phyloP scores from a whole-genome alignment of 2,329 filamentous ascomycete genomes.

The Pseudocercospora fuligena region DNA sequence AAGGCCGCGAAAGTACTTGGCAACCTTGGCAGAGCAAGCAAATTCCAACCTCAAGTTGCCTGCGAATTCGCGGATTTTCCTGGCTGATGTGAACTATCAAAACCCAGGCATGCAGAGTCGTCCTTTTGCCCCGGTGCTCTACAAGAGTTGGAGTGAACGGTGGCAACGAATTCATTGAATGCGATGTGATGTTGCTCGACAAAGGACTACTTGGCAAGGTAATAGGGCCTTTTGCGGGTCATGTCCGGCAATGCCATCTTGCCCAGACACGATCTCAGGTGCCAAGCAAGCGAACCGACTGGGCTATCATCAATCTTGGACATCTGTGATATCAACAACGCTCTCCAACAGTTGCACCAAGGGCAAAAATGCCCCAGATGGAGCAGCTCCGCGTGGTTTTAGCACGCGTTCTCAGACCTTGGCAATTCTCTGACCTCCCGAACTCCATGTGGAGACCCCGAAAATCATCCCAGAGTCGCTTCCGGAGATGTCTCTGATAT shows the following conservation, averaged over 20 bases:
- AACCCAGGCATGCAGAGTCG: background rate
- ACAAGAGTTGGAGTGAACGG: too few relatives aligned
- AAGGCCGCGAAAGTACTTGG: background rate
- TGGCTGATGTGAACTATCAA: background rate
- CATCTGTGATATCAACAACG: conserved; percentile 13
- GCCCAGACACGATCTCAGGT: conserved; percentile 18
- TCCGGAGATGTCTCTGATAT: background rate
- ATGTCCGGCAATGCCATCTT: conserved; percentile 1
- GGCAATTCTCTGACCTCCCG: background rate
- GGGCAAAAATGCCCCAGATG: conserved; percentile 6
- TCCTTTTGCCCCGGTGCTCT: background rate
- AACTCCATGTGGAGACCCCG: conserved; percentile 14
- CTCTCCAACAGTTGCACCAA: conserved; percentile 9
- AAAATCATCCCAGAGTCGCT: background rate
- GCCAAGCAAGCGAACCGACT: conserved; percentile 21
- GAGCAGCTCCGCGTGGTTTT: conserved; percentile 5
- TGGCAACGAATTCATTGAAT: too few relatives aligned
- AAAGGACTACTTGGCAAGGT: background rate
- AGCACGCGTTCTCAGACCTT: conserved; percentile 1
- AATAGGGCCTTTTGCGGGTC: conserved; percentile 10
- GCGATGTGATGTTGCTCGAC: background rate
- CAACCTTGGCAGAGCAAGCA: background rate
- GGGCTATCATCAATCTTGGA: conserved; percentile 20
- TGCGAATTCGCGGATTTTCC: background rate
- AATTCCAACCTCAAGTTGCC: background rate